Base-by-base conservation (phyloP, 352 stramenopile genomes). In the Phytophthora crassamura region DNA sequence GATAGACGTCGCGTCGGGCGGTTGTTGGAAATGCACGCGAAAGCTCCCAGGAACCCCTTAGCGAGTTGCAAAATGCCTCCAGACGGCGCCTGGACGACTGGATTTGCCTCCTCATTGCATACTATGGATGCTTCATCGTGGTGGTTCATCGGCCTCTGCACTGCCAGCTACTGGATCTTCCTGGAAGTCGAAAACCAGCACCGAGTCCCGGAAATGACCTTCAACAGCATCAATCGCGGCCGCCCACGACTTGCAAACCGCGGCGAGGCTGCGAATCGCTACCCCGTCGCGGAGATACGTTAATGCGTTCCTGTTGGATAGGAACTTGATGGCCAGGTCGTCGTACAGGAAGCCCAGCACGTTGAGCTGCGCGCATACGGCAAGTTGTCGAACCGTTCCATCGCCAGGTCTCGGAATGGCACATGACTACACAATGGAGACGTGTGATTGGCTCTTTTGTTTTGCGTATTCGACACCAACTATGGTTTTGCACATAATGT, bases 111-210 rank as follows among this genome's bases (percentile, higher is more conserved):
- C 35, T 28, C 22, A 4, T 25, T 45, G 7, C 20, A 12, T 9
- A 1, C 3, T 12, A 7, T 18, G 15, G 18, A 33, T 35, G 22
- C 22, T 25, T 25, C 22, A 25, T 25, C 22, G 3, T 25, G 22
- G 22, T 14, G n/a, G 16, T 12, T 5, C 6, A n/a, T 41, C 15
- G 3, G 36, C 34, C 8, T 39, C n/a, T 38, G 56, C 20, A 18
- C 11, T 40, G 10, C 22, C 20, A 59, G 28, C 8, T 3, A 15
- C 40, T 4, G 47, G 22, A 46, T 14, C 47, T 51, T 45, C 11
- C 18, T 60, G 49, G 35, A 67, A 68, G 33, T 56, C 51, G 36
- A 68, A 67, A 12, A 46, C 34, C 42, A 68, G 14, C 2, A 62
- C 39, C 22, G 42, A 40, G 15, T 68, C 59, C 28, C 36, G 25